A percentile compares a stretch with the other conserved stretches of the same genome.
Conservation (phyloP, 2,329 filamentous ascomycete genomes). For the Leptodontidium sp. region DNA sequence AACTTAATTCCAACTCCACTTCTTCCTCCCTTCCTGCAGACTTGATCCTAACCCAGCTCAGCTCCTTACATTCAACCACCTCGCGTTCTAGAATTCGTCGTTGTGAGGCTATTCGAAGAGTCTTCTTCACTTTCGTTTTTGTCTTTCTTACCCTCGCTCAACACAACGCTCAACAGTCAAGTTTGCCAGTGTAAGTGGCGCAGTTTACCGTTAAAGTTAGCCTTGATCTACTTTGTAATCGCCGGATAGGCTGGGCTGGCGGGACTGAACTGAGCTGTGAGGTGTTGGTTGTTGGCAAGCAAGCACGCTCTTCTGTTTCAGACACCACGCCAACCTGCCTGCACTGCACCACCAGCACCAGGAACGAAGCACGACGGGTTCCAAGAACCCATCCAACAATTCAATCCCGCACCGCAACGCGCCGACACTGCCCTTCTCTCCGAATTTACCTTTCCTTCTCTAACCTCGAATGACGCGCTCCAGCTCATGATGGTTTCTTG, state of each 20-base stretch:
- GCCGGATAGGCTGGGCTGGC: not conserved
- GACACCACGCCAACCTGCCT: not conserved
- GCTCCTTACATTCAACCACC: not conserved
- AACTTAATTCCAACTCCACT: conserved; percentile 6
- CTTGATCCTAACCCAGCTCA: not conserved
- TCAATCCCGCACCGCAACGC: not conserved
- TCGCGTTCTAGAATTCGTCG: not conserved
- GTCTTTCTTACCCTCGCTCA: not conserved
- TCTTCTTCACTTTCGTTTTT: not conserved
- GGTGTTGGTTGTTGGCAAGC: not conserved
- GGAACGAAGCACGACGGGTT: conserved; percentile 12
- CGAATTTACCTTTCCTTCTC: conserved; percentile 16
- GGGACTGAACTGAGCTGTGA: not conserved
- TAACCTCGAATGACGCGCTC: conserved; percentile 29
- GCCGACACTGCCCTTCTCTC: conserved; percentile 13
- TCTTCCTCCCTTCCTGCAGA: conserved; percentile 1
- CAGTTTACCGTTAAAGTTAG: not conserved
- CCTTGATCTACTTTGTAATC: not conserved
- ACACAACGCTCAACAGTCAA: not conserved
- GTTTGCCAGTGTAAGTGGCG: not conserved
- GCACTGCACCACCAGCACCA: not conserved
- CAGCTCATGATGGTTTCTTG: conserved; percentile 41
- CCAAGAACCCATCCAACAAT: not conserved
- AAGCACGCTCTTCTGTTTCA: not conserved
- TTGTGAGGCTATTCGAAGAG: conserved; percentile 4